Evolutionary conservation across 2,329 filamentous ascomycete genomes (phyloP).

Genomic region (Venturia asperata): DNA sequence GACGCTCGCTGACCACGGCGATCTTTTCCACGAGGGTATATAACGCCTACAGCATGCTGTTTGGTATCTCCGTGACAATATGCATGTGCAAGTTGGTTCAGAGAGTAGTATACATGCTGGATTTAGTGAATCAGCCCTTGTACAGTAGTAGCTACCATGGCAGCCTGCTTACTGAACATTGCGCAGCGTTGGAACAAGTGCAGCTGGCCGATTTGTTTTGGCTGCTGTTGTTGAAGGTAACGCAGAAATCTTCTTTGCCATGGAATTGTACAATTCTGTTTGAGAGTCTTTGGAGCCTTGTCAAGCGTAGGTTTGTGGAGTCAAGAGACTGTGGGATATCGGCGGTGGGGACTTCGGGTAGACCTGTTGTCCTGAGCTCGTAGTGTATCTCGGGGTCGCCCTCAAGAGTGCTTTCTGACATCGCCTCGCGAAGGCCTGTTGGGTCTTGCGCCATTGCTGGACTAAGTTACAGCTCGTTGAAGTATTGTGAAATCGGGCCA

Average conservation of each 20-base stretch:
- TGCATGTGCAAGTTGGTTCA: background rate
- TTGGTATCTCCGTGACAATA: background rate
- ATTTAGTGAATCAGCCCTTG: background rate
- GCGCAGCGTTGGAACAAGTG: background rate
- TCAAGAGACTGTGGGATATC: background rate
- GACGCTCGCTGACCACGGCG: background rate
- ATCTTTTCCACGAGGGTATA: background rate
- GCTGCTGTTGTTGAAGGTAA: background rate
- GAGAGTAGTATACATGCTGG: background rate
- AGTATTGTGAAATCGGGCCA: background rate
- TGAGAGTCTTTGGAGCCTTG: background rate
- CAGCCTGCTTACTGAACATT: background rate
- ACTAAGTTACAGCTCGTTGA: background rate
- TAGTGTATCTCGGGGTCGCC: background rate
- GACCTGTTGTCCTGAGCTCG: background rate
- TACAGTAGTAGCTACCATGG: background rate
- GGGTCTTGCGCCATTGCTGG: background rate
- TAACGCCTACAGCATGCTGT: background rate
- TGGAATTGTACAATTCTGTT: background rate
- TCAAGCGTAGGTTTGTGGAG: background rate
- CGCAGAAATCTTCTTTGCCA: background rate
- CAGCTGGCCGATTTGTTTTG: background rate
- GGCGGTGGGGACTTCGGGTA: background rate
- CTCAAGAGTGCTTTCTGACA: background rate
- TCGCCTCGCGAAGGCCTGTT: background rate